Percentiles rank a stretch among this genome's conserved stretches.
phyloP scores from a whole-genome alignment of 495 filamentous ascomycete species.

The Acidomyces sp. region DNA sequence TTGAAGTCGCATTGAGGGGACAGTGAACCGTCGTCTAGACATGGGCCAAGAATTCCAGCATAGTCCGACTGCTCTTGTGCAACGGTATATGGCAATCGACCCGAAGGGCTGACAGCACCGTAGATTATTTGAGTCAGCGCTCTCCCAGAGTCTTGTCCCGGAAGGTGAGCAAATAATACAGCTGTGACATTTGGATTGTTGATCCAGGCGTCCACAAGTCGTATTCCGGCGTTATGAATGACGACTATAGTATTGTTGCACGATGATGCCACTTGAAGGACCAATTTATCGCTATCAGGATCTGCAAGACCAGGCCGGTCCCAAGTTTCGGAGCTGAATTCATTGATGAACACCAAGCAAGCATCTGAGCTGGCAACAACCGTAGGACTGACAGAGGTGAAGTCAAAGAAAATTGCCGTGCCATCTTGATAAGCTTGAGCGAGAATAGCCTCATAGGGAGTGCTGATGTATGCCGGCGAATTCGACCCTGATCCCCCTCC shows the following conservation, averaged over 20 bases:
- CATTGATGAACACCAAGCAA: slow-evolving; percentile 27
- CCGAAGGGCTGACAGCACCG: slow-evolving; percentile 17
- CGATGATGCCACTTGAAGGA: slow-evolving; percentile 18
- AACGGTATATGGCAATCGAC: slow-evolving; percentile 21
- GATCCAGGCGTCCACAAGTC: slow-evolving; percentile 23
- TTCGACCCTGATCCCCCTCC: slow-evolving; percentile 20
- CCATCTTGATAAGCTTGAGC: slow-evolving; percentile 11
- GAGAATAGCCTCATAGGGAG: slow-evolving; percentile 20
- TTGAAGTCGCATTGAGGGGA: slow-evolving; percentile 19
- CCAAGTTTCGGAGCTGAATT: slow-evolving; percentile 15
- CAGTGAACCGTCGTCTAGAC: slow-evolving; percentile 1
- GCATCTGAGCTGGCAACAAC: slow-evolving; percentile 18
- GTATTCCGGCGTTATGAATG: slow-evolving; percentile 24
- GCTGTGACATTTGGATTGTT: slow-evolving; percentile 26
- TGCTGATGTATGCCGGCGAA: slow-evolving; percentile 16
- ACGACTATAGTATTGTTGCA: slow-evolving; percentile 25
- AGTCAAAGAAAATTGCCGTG: slow-evolving; percentile 14
- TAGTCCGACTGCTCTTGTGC: slow-evolving; percentile 18
- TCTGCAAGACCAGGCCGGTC: slow-evolving; percentile 20
- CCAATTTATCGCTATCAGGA: slow-evolving; percentile 14
- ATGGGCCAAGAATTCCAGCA: slow-evolving; percentile 9
- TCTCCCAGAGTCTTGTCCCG: slow-evolving; percentile 22
- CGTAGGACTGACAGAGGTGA: slow-evolving; percentile 4
- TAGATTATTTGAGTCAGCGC: slow-evolving; percentile 20
- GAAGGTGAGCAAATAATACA: slow-evolving; percentile 21